phyloP scores from a whole-genome alignment of 208 protist species.

The Acanthamoeba sp. region DNA sequence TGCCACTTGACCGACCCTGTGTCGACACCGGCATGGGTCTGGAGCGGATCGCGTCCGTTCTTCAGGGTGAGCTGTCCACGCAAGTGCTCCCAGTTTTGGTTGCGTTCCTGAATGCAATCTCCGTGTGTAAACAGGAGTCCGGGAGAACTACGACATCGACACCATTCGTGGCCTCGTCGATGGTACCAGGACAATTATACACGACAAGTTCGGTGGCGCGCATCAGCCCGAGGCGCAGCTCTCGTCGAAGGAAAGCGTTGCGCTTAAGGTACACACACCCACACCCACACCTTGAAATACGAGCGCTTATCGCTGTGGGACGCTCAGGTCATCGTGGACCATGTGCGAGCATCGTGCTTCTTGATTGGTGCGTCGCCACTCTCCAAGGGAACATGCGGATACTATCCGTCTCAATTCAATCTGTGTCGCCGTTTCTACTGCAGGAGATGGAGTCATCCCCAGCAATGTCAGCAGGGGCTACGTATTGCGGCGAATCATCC shows the following conservation, averaged over 20 bases:
- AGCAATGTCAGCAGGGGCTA: slow-evolving; percentile 86
- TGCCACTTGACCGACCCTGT: slow-evolving; percentile 52
- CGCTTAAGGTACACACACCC: neutral
- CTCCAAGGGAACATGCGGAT: neutral
- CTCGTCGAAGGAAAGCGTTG: slow-evolving; percentile 26
- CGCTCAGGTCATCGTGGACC: slow-evolving; percentile 83
- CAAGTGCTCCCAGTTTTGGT: no score
- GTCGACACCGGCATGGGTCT: slow-evolving; percentile 88
- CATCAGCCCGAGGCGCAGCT: slow-evolving; percentile 1
- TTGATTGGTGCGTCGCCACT: slow-evolving; percentile 77
- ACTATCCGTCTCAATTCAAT: neutral
- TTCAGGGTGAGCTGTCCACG: slow-evolving; percentile 78
- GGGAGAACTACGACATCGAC: slow-evolving; percentile 65
- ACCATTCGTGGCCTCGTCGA: neutral
- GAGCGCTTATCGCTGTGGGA: neutral
- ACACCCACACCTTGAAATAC: neutral
- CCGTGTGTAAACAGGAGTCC: neutral
- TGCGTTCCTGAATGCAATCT: no score
- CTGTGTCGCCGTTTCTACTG: neutral
- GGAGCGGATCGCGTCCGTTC: slow-evolving; percentile 81
- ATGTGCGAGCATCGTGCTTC: slow-evolving; percentile 75
- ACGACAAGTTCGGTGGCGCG: neutral
- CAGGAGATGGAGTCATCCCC: slow-evolving; percentile 81
- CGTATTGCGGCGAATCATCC: slow-evolving; percentile 87
- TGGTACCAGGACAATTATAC: neutral